Evolutionary conservation across 2,329 filamentous ascomycete species (phyloP).

Genomic region (Pseudogymnoascus sp.): DNA sequence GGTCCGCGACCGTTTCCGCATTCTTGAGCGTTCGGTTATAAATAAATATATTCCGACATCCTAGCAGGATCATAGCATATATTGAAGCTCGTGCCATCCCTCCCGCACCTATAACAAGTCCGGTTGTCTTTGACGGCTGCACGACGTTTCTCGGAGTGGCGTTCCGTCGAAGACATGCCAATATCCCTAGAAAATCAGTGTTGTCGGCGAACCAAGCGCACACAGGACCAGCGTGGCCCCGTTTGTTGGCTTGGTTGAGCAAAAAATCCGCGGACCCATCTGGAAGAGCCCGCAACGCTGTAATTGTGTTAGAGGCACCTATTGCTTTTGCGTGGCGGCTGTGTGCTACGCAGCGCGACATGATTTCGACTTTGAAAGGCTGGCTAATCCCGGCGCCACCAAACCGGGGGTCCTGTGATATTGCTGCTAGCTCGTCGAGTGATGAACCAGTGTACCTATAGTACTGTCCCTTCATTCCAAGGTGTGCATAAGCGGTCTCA

Average conservation of each 20-base stretch:
- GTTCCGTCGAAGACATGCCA: constrained; percentile 49
- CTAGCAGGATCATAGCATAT: constrained; percentile 71
- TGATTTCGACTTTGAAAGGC: constrained; percentile 65
- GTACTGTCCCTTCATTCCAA: constrained; percentile 37
- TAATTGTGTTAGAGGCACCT: constrained; percentile 65
- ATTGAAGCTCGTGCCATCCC: constrained; percentile 74
- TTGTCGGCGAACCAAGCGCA: constrained; percentile 60
- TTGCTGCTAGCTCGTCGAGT: constrained; percentile 39
- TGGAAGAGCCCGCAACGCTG: constrained; percentile 48
- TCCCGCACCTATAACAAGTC: constrained; percentile 57
- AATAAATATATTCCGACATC: constrained; percentile 68
- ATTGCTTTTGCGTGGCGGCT: constrained; percentile 64
- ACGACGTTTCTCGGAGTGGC: constrained; percentile 66
- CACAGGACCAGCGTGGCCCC: constrained; percentile 54
- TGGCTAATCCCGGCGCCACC: constrained; percentile 62
- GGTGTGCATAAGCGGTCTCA: constrained; percentile 55
- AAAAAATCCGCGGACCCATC: constrained; percentile 43
- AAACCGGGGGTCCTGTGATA: constrained; percentile 50
- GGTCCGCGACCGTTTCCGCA: constrained; percentile 58
- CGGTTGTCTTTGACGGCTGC: constrained; percentile 38
- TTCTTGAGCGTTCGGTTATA: constrained; percentile 64
- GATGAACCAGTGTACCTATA: constrained; percentile 19
- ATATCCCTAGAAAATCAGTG: constrained; percentile 73
- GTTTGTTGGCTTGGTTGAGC: not conserved
- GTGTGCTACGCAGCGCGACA: constrained; percentile 54